These are phyloP conservation scores for Massospora cicadina DNA, from an alignment of 371 early-diverging fungal species.

Conservation along the genomic window DNA sequence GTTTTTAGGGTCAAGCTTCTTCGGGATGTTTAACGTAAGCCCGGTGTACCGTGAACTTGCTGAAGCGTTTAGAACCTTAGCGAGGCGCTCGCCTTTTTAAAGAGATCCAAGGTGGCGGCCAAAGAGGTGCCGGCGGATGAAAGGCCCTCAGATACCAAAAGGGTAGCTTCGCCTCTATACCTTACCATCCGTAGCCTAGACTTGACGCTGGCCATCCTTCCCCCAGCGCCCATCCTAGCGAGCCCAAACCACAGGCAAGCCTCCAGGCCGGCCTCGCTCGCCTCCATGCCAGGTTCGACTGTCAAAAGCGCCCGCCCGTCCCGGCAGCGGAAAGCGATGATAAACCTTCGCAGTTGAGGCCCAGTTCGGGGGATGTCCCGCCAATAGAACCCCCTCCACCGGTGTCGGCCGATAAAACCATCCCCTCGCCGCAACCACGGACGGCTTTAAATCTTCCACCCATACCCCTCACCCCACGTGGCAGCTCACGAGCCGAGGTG, in stretches of 20 bases:
- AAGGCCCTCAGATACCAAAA: background rate
- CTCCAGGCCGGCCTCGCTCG: background rate
- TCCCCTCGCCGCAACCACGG: background rate
- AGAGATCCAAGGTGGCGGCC: background rate
- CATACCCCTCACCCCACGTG: background rate
- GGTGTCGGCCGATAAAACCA: background rate
- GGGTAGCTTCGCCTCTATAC: background rate
- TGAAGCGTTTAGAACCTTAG: background rate
- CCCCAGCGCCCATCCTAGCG: background rate
- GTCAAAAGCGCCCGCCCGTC: background rate
- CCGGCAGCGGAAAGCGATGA: background rate
- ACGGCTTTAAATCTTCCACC: background rate
- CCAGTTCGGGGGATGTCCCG: no score
- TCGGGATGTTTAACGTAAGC: background rate
- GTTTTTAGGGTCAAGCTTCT: no score
- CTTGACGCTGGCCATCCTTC: background rate
- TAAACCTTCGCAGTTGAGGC: no score
- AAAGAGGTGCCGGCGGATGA: background rate
- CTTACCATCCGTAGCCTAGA: background rate
- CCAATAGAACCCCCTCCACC: no score
- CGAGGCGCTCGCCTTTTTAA: background rate
- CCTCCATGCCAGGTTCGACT: background rate
- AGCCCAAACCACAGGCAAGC: background rate
- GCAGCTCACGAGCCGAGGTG: no score
- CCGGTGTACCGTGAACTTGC: background rate